These are phyloP conservation scores for Amphicarpaea edgeworthii DNA, from an alignment of 306 rosid genomes.

Conservation along the genomic window DNA sequence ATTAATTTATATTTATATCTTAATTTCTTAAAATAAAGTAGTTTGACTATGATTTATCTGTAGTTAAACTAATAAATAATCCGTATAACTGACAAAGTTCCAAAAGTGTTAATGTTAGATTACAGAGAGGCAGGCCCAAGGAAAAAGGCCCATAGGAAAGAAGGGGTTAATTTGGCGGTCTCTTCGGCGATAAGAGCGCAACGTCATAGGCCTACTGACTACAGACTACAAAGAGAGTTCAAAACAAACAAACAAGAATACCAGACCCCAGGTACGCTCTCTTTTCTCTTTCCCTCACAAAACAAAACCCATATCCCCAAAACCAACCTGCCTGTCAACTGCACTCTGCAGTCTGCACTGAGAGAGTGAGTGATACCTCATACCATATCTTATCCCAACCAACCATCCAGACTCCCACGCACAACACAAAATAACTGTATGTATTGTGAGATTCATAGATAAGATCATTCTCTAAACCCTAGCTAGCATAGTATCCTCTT, in stretches of 20 bases:
- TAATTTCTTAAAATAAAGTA: no score
- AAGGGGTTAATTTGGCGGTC: constrained; percentile 52
- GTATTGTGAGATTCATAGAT: no score
- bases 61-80: no score
- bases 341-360: not conserved
- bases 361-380: not conserved
- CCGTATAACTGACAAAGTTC: no score
- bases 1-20: no score
- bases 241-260: not conserved
- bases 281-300: not conserved
- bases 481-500: no score
- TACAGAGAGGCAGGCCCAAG: not conserved
- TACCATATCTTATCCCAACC: not conserved
- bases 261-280: not conserved
- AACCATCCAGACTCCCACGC: not conserved
- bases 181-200: constrained; percentile 66
- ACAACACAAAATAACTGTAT: constrained; percentile 26
- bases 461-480: constrained; percentile 41
- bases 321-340: not conserved
- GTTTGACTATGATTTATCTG: no score
- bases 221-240: constrained; percentile 25
- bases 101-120: no score
- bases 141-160: constrained; percentile 19
- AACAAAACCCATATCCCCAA: not conserved
- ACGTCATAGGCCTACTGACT: constrained; percentile 57